Percentiles rank a stretch among this genome's conserved stretches.
phyloP scores from a whole-genome alignment of 176 grass and related monocot genomes.

The Phragmites australis region DNA sequence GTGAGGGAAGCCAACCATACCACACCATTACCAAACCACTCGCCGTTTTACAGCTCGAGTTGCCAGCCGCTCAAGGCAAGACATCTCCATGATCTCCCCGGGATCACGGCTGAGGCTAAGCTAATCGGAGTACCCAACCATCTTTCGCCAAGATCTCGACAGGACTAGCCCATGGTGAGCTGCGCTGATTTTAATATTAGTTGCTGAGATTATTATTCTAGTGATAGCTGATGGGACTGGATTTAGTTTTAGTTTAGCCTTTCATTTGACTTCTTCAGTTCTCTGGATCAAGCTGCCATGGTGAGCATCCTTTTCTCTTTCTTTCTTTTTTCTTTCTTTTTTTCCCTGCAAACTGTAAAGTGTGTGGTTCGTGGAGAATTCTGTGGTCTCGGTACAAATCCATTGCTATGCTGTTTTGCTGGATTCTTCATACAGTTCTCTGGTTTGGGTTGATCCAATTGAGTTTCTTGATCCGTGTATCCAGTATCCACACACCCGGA shows the following conservation, averaged over 20 bases:
- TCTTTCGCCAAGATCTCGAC: conserved; percentile 44
- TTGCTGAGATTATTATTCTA: conserved; percentile 23
- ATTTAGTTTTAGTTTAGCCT: conserved; percentile 39
- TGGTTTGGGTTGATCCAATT: neutral
- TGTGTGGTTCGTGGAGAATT: neutral
- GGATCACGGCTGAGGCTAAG: conserved; percentile 35
- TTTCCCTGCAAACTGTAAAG: neutral
- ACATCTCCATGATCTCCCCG: conserved; percentile 18
- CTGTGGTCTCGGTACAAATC: neutral
- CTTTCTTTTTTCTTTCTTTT: neutral
- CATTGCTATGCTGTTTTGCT: neutral
- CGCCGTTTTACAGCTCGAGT: conserved; percentile 3
- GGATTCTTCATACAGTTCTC: neutral
- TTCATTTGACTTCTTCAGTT: conserved; percentile 12
- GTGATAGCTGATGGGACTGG: conserved; percentile 20
- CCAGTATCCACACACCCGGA: too few relatives aligned
- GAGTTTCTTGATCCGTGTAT: too few relatives aligned
- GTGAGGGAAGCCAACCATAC: neutral
- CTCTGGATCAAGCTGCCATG: conserved; percentile 44
- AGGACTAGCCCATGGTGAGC: conserved; percentile 48
- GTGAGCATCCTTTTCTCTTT: conserved; percentile 1
- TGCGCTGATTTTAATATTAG: conserved; percentile 33
- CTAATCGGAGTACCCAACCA: conserved; percentile 23
- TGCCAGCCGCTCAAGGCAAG: conserved; percentile 51
- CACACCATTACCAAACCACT: conserved; percentile 5